Percentiles rank a stretch among this genome's conserved stretches.
Evolutionary conservation across 306 rosid genomes (phyloP).

Genomic region (Datisca glomerata): DNA sequence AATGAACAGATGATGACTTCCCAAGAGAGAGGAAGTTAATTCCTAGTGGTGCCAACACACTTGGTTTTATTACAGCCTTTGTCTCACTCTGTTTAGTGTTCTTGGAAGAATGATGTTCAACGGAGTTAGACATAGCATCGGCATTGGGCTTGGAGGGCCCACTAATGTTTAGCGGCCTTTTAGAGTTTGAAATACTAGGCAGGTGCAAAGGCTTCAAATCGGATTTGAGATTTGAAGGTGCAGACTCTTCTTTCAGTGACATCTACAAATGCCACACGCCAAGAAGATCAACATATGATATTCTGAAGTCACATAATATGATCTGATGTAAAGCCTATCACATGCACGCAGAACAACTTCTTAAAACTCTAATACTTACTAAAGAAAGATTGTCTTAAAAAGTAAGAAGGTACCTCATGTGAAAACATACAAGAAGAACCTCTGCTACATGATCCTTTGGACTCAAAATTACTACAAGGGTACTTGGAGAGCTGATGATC

Average conservation of each 20-base stretch:
- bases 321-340: too few species aligned
- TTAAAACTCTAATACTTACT: too few species aligned
- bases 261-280: slow-evolving; percentile 27
- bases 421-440: slow-evolving; percentile 63
- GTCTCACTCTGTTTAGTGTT: slow-evolving; percentile 18
- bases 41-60: slow-evolving; percentile 33
- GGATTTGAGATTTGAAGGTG: slow-evolving; percentile 23
- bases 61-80: slow-evolving; percentile 17
- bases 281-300: slow-evolving; percentile 9
- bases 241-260: slow-evolving; percentile 27
- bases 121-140: slow-evolving; percentile 11
- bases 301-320: not conserved
- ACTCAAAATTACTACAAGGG: slow-evolving; percentile 52
- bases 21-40: slow-evolving; percentile 35
- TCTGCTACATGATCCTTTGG: slow-evolving; percentile 59
- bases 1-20: slow-evolving; percentile 17
- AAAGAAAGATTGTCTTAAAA: slow-evolving; percentile 4
- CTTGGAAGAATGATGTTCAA: slow-evolving; percentile 14
- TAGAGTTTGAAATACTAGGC: slow-evolving; percentile 19
- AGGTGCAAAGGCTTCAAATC: slow-evolving; percentile 23
- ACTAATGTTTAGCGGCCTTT: slow-evolving; percentile 17
- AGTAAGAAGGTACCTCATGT: slow-evolving; percentile 52
- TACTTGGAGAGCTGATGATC: slow-evolving; percentile 81
- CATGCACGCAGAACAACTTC: too few species aligned
- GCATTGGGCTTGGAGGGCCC: slow-evolving; percentile 18